Evolutionary conservation across 768 basidiomycete genomes (phyloP), one percentile per base, ranked within the genome.

Genomic region (Pleurotus sapidus): DNA sequence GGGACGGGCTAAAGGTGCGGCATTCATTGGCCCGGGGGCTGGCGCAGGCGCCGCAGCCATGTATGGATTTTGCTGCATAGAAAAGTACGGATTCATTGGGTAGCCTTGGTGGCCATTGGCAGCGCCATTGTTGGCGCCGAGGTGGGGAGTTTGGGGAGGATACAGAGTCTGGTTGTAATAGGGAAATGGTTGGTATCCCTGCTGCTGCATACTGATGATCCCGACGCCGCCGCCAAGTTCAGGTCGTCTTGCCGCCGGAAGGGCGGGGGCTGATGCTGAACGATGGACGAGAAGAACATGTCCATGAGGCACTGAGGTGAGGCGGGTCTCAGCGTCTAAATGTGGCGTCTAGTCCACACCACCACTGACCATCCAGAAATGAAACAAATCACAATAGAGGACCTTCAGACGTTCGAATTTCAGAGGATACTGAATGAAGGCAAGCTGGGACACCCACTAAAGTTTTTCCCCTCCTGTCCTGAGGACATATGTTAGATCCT

Each of bases 391-490:
- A 18, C 37, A 3, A n/a, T 54, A 23, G 24, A 11, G 1, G 39
- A 17, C 12, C 23, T 54, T 5, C 51, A 54, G 39, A 39, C 51
- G 11, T 91, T 91, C 63, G 59, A 62, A 14, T 83, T 84, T 45
- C 82, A 87, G 39, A 77, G 75, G 39, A 61, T 85, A 27, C 71
- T 88, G 37, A 79, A 85, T 56, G 81, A 87, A 72, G 76, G 76
- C 74, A 48, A 30, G 30, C 49, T 46, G 18, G 27, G 27, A 27
- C 51, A 27, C 4, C 46, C 45, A 43, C 43, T 47, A 25, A 27
- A 43, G 39, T 15, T 58, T 3, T 34, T 42, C 12, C 50, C 30
- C 9, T 34, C 11, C 11, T 34, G 30, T 34, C 30, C 8, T 34
- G 30, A 34, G 30, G 11, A 11, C 2, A 9, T 17, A 15, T 2